Conservation (phyloP, 1,139 yeast genomes). For the Blastobotrys serpentis region DNA sequence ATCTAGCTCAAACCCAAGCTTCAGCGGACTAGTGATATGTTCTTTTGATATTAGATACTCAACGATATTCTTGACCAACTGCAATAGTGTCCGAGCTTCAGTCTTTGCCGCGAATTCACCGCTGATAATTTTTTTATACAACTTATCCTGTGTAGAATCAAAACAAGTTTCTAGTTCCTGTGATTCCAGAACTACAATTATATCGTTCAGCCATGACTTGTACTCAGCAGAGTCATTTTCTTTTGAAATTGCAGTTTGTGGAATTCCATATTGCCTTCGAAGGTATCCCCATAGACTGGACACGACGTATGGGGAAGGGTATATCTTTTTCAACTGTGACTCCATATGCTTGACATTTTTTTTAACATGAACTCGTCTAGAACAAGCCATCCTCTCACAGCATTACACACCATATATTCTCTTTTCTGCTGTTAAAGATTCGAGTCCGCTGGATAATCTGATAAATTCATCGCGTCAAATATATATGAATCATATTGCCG, state of each 20-base stretch:
- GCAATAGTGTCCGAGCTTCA: not conserved
- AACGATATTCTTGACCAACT: not conserved
- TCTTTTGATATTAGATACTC: not conserved
- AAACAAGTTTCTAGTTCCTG: not conserved
- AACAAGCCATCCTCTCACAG: too few species aligned
- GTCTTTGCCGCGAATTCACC: not conserved
- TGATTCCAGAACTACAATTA: not conserved
- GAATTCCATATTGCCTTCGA: not conserved
- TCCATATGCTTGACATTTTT: constrained; percentile 1
- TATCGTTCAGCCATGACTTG: not conserved
- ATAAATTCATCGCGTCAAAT: too few species aligned
- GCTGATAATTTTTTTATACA: not conserved
- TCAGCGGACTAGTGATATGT: not conserved
- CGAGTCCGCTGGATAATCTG: too few species aligned
- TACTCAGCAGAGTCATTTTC: not conserved
- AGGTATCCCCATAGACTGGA: not conserved
- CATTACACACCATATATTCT: too few species aligned
- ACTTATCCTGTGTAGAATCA: not conserved
- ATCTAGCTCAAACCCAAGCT: not conserved
- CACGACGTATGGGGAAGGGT: not conserved
- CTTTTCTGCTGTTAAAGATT: too few species aligned
- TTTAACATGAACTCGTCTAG: not conserved
- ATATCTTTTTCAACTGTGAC: not conserved
- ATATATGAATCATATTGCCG: too few species aligned
- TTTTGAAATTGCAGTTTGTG: not conserved